phyloP scores from a whole-genome alignment of 495 filamentous ascomycete species.

The Patellaria atrata region DNA sequence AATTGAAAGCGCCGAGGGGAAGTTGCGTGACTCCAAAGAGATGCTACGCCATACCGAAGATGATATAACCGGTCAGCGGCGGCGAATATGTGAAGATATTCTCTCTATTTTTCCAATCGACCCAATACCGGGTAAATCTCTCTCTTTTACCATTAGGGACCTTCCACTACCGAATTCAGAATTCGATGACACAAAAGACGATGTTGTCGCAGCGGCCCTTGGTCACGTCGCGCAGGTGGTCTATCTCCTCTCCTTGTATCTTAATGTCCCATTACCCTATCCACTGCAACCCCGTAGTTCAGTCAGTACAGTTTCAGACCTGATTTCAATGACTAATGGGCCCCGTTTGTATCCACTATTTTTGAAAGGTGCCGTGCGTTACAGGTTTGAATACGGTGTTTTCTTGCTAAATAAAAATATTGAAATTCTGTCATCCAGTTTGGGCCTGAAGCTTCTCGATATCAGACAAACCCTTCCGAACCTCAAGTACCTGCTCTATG shows the following conservation, averaged over 20 bases:
- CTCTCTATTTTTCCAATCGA: conserved; percentile 65
- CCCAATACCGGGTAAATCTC: conserved; percentile 43
- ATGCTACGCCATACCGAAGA: conserved; percentile 42
- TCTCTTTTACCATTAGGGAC: conserved; percentile 64
- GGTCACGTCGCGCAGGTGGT: conserved; percentile 68
- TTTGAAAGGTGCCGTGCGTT: conserved; percentile 58
- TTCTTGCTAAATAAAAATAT: conserved; percentile 91
- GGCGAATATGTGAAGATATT: conserved; percentile 75
- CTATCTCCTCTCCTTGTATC: conserved; percentile 67
- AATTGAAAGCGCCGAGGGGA: conserved; percentile 38
- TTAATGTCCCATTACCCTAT: conserved; percentile 67
- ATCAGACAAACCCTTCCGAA: conserved; percentile 85
- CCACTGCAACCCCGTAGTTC: conserved; percentile 58
- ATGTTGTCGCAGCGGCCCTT: conserved; percentile 63
- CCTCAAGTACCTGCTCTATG: conserved; percentile 80
- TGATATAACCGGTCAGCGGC: conserved; percentile 61
- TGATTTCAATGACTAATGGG: conserved; percentile 42
- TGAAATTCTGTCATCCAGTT: conserved; percentile 63
- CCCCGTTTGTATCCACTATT: conserved; percentile 47
- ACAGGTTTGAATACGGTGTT: conserved; percentile 87
- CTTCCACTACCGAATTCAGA: conserved; percentile 63
- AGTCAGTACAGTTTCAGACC: conserved; percentile 63
- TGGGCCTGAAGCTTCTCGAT: conserved; percentile 65
- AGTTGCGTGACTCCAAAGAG: conserved; percentile 40
- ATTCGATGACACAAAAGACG: conserved; percentile 50